phyloP scores from a whole-genome alignment of 148 eudicot genomes.

The Nyssa sinensis region DNA sequence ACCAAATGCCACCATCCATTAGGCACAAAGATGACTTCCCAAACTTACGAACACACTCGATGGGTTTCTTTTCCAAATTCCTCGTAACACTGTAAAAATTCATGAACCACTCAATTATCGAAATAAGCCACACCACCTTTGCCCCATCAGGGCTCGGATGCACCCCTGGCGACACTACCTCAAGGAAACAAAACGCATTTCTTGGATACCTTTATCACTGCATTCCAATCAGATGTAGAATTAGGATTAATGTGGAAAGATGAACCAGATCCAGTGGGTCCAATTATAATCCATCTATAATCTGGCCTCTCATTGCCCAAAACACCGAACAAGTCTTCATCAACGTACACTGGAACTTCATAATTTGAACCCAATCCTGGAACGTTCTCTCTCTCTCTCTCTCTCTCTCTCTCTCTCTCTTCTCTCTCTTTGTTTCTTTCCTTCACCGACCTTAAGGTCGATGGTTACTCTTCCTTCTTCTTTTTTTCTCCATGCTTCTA shows the following conservation, averaged over 20 bases:
- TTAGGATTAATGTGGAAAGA: constrained; percentile 97
- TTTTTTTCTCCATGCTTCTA: too few relatives aligned
- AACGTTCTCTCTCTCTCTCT: too few relatives aligned
- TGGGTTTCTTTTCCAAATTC: too few relatives aligned
- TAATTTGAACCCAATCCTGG: too few relatives aligned
- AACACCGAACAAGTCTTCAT: too few relatives aligned
- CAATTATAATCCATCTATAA: too few relatives aligned
- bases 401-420: too few relatives aligned
- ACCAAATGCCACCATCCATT: constrained; percentile 99
- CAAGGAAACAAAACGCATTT: constrained; percentile 92
- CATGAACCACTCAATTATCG: constrained; percentile 99
- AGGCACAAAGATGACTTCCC: constrained; percentile 93
- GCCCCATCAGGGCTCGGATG: constrained; percentile 96
- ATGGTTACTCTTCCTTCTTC: too few relatives aligned
- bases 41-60: constrained; percentile 88
- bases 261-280: constrained; percentile 95
- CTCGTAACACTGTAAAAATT: constrained; percentile 78
- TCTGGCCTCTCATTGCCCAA: too few relatives aligned
- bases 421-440: too few relatives aligned
- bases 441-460: too few relatives aligned
- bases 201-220: constrained; percentile 88
- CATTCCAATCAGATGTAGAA: constrained; percentile 98
- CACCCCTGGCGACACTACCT: constrained; percentile 90
- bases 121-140: constrained; percentile 92
- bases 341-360: too few relatives aligned